Evolutionary conservation across 176 grass and related monocot genomes (phyloP), one percentile per base, ranked within the genome.

Genomic region (Zizania latifolia): DNA sequence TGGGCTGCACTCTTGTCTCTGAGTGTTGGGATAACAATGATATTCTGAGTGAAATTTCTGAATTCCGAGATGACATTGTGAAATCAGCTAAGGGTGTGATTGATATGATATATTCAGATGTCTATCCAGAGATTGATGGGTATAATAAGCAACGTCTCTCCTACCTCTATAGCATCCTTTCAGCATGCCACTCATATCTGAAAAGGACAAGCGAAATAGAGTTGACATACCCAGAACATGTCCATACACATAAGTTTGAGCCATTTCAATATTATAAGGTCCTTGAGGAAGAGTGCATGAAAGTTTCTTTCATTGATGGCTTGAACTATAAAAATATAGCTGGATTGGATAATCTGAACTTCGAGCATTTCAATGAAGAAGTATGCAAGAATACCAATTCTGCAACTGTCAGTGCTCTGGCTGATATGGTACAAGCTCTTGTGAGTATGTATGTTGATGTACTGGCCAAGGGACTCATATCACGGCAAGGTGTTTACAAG

Each of bases 301-400:
- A 90, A 83, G 74, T 90, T n/a, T 88, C 62, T 58, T 98, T 90
- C 71, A 88, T 98, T 74, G 79, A 89, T 68, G 68, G 78, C 68
- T 80, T 98, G 64, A 83, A 94, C 85, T 98, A 87, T 65, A 98
- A 98, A 91, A 94, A 94, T 81, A 84, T 98, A 81, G 94, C 84
- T 70, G 76, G 76, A 53, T 54, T 94, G 72, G 88, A 89, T 92
- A 85, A 98, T 89, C 79, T 98, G 78, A 93, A 94, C 70, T 98
- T 98, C 83, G 94, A 98, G 40, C 78, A 87, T 83, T 92, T 98
- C 60, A 94, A 98, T 78, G 86, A 98, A 82, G 91, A 98, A 83
- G 86, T 98, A 62, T 98, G 94, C 83, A 89, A 89, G 60, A 92
- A 98, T 84, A 83, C 94, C 31, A 32, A 83, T 84, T 75, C 92